phyloP scores from a whole-genome alignment of 2,329 filamentous ascomycete genomes.

The Colletotrichum melonis region DNA sequence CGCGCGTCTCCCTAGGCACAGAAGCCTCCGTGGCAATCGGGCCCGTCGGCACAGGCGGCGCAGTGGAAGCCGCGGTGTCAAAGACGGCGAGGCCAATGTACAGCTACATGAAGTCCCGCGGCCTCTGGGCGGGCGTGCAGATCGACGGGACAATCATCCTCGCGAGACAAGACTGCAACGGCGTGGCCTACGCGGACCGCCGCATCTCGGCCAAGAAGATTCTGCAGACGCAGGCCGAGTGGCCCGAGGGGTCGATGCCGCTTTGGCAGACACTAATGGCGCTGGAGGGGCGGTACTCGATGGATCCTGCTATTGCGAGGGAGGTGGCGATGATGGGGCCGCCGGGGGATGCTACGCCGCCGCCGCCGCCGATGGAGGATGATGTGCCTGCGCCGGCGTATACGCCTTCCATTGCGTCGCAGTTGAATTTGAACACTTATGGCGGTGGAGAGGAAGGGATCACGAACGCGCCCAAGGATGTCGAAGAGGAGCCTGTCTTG shows the following conservation, averaged over 20 bases:
- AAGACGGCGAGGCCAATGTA: conserved; percentile 70
- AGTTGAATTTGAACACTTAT: not conserved
- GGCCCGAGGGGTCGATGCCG: conserved; percentile 51
- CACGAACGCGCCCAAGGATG: conserved; percentile 29
- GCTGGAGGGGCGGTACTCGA: conserved; percentile 47
- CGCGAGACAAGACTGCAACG: conserved; percentile 81
- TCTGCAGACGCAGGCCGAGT: conserved; percentile 50
- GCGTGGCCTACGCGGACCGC: conserved; percentile 77
- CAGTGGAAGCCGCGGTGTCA: conserved; percentile 56
- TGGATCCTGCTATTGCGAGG: conserved; percentile 42
- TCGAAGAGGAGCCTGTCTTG: conserved; percentile 16
- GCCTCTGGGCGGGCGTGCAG: conserved; percentile 82
- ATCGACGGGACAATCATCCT: conserved; percentile 85
- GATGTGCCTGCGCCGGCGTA: conserved; percentile 50
- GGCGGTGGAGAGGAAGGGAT: conserved; percentile 19
- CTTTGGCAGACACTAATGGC: conserved; percentile 52
- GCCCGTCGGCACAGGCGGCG: conserved; percentile 69
- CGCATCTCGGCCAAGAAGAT: conserved; percentile 51
- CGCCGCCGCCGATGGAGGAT: conserved; percentile 46
- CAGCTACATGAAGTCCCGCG: conserved; percentile 85
- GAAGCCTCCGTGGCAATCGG: conserved; percentile 75
- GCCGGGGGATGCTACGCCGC: conserved; percentile 36
- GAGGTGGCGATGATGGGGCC: conserved; percentile 40
- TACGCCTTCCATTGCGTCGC: not conserved
- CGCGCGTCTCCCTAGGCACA: conserved; percentile 75